Conservation (phyloP, 2,329 filamentous ascomycete genomes). For the Colletotrichum spinosum region DNA sequence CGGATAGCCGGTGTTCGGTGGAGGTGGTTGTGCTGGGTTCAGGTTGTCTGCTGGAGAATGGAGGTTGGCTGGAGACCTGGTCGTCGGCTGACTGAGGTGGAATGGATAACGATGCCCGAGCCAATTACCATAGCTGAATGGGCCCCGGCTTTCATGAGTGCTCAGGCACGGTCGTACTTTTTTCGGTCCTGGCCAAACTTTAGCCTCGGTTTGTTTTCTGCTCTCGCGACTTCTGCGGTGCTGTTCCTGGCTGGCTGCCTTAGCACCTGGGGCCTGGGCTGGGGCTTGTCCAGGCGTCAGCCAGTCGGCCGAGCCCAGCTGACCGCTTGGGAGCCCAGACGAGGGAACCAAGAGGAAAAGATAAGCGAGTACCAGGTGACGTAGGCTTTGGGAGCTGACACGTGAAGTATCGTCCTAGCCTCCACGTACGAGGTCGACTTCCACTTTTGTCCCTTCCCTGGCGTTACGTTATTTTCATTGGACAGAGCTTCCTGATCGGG, state of each 20-base stretch:
- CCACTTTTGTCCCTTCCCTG: background rate
- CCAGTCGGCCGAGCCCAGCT: background rate
- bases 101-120: slow-evolving; percentile 3
- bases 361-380: slow-evolving; percentile 35
- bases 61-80: background rate
- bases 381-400: slow-evolving; percentile 11
- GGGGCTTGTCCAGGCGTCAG: too few species aligned
- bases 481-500: slow-evolving; percentile 28
- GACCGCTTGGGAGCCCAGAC: slow-evolving; percentile 6
- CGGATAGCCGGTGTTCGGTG: slow-evolving; percentile 26
- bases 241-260: background rate
- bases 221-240: background rate
- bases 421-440: slow-evolving; percentile 11
- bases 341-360: background rate
- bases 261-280: slow-evolving; percentile 7
- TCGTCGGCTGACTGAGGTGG: slow-evolving; percentile 33
- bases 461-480: slow-evolving; percentile 18
- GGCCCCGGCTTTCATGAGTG: background rate
- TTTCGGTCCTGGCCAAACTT: slow-evolving; percentile 34
- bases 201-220: slow-evolving; percentile 37
- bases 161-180: slow-evolving; percentile 33
- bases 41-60: slow-evolving; percentile 28
- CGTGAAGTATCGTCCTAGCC: slow-evolving; percentile 35
- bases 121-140: slow-evolving; percentile 19
- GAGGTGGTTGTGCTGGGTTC: slow-evolving; percentile 21